Conservation (phyloP, 2,329 filamentous ascomycete genomes). For the Ambrosiella xylebori region DNA sequence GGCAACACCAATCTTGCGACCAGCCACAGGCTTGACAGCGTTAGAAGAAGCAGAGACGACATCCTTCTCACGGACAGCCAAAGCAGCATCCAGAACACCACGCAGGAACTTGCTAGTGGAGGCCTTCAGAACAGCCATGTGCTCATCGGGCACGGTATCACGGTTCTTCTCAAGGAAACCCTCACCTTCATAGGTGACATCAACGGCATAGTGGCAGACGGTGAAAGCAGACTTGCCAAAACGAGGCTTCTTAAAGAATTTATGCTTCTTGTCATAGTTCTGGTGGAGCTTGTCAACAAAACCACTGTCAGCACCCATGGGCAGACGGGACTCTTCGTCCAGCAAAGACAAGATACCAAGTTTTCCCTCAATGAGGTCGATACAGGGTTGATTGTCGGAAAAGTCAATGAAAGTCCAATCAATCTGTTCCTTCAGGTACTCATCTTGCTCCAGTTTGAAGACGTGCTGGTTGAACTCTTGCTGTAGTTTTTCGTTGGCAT, state of each 20-base stretch:
- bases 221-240: constrained; percentile 97
- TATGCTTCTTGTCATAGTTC: constrained; percentile 83
- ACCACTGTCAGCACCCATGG: constrained; percentile 93
- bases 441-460: constrained; percentile 97
- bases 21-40: constrained; percentile 64
- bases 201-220: constrained; percentile 93
- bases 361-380: constrained; percentile 94
- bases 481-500: constrained; percentile 97
- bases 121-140: constrained; percentile 77
- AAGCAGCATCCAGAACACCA: constrained; percentile 70
- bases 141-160: constrained; percentile 95
- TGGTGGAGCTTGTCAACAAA: constrained; percentile 94
- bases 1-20: constrained; percentile 76
- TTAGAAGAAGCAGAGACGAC: constrained; percentile 42
- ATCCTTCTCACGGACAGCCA: constrained; percentile 81
- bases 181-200: constrained; percentile 97
- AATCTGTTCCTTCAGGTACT: constrained; percentile 89
- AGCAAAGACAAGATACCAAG: constrained; percentile 81
- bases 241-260: constrained; percentile 95
- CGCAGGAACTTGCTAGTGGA: constrained; percentile 74
- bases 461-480: constrained; percentile 99
- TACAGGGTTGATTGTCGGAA: constrained; percentile 97
- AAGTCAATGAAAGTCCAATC: constrained; percentile 99
- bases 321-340: constrained; percentile 89
- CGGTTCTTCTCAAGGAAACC: constrained; percentile 99